These are phyloP conservation scores for Alternaria brassicicola DNA, from an alignment of 2,329 filamentous ascomycete species.

Conservation along the genomic window DNA sequence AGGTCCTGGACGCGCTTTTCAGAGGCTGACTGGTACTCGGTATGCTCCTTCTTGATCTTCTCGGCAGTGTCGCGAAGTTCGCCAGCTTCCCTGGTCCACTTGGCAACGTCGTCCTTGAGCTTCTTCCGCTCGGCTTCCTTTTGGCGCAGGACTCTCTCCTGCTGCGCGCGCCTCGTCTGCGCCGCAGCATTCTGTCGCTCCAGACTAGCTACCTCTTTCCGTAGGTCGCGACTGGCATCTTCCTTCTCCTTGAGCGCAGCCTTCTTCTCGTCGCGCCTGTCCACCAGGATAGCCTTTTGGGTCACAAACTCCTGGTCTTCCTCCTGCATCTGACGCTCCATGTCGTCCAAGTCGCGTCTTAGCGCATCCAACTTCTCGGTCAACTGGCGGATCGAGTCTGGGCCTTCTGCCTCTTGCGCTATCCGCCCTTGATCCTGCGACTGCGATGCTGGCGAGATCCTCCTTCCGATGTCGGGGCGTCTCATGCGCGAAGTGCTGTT, in stretches of 20 bases:
- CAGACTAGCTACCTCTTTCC: slow-evolving; percentile 77
- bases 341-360: slow-evolving; percentile 82
- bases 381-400: slow-evolving; percentile 68
- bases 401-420: slow-evolving; percentile 49
- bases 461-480: slow-evolving; percentile 73
- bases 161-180: slow-evolving; percentile 77
- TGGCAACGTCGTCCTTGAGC: slow-evolving; percentile 70
- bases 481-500: slow-evolving; percentile 60
- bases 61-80: slow-evolving; percentile 61
- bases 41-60: slow-evolving; percentile 51
- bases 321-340: slow-evolving; percentile 70
- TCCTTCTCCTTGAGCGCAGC: slow-evolving; percentile 86
- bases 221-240: slow-evolving; percentile 82
- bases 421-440: slow-evolving; percentile 38
- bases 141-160: slow-evolving; percentile 73
- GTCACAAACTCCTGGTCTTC: slow-evolving; percentile 60
- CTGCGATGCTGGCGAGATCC: slow-evolving; percentile 74
- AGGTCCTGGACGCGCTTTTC: slow-evolving; percentile 51
- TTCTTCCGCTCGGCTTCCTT: slow-evolving; percentile 72
- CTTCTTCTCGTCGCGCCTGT: slow-evolving; percentile 79
- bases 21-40: slow-evolving; percentile 41
- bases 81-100: slow-evolving; percentile 69
- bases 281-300: slow-evolving; percentile 61
- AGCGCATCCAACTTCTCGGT: slow-evolving; percentile 81
- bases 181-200: slow-evolving; percentile 82